These are phyloP conservation scores for Xylona heveae DNA, from an alignment of 495 filamentous ascomycete genomes.

Conservation along the genomic window DNA sequence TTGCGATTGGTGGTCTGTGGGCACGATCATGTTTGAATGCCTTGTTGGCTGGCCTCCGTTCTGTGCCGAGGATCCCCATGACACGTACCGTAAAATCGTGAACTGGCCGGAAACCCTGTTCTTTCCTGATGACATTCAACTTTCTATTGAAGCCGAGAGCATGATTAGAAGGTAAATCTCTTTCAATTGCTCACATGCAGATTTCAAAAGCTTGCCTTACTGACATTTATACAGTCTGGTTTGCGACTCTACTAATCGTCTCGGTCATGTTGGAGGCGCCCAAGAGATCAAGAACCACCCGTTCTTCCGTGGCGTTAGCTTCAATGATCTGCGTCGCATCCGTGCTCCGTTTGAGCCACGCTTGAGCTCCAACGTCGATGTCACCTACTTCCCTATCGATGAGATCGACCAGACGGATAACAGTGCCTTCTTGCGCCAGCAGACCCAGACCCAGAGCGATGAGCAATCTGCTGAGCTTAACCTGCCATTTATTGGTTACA, in stretches of 20 bases:
- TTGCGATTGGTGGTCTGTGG: slow-evolving; percentile 98
- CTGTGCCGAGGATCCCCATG: slow-evolving; percentile 91
- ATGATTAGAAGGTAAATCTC: slow-evolving; percentile 56
- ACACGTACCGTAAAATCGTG: slow-evolving; percentile 98
- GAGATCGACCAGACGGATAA: slow-evolving; percentile 88
- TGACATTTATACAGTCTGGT: slow-evolving; percentile 45
- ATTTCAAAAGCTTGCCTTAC: slow-evolving; percentile 8
- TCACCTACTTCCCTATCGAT: slow-evolving; percentile 96
- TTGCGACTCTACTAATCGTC: slow-evolving; percentile 73
- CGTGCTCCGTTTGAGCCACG: slow-evolving; percentile 90
- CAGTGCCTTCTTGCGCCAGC: slow-evolving; percentile 38
- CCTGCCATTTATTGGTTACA: slow-evolving; percentile 94
- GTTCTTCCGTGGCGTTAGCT: slow-evolving; percentile 92
- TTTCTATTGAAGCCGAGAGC: slow-evolving; percentile 71
- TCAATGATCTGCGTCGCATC: slow-evolving; percentile 75
- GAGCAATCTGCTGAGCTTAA: slow-evolving; percentile 66
- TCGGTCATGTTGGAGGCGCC: slow-evolving; percentile 60
- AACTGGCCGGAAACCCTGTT: slow-evolving; percentile 92
- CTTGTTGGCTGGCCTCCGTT: slow-evolving; percentile 97
- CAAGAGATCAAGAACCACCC: slow-evolving; percentile 81
- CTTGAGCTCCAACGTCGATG: slow-evolving; percentile 77
- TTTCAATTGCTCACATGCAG: not conserved
- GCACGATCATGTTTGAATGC: slow-evolving; percentile 99
- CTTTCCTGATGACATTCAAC: slow-evolving; percentile 83
- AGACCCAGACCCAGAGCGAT: slow-evolving; percentile 38